Evolutionary conservation across 441 rosid species (phyloP).

Genomic region (Breynia disticha): DNA sequence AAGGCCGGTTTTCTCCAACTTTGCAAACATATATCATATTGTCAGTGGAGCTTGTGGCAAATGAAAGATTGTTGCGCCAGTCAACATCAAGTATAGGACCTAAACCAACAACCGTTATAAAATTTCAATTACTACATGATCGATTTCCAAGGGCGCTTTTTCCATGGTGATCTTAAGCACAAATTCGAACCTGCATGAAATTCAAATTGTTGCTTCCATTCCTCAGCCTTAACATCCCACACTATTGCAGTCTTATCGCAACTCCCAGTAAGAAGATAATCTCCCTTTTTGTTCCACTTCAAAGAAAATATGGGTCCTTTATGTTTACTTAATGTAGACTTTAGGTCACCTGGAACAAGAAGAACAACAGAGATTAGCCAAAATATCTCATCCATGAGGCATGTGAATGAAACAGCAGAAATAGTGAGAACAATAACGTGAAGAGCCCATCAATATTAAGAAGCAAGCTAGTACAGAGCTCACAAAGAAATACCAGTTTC

Average conservation of each 20-base stretch:
- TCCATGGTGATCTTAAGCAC: not conserved
- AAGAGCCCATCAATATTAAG: not conserved
- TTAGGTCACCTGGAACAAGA: constrained; percentile 59
- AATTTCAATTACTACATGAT: not conserved
- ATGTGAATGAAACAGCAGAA: not conserved
- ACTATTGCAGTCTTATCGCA: constrained; percentile 94
- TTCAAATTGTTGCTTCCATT: constrained; percentile 90
- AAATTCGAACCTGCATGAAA: constrained; percentile 65
- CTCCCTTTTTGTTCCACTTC: constrained; percentile 99
- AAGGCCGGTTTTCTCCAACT: constrained; percentile 75
- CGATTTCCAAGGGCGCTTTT: not conserved
- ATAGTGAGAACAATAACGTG: not conserved
- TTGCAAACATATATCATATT: constrained; percentile 90
- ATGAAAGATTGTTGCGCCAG: constrained; percentile 94
- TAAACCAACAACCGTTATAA: constrained; percentile 17
- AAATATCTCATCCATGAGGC: not conserved
- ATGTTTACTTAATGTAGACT: constrained; percentile 77
- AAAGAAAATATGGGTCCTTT: constrained; percentile 93
- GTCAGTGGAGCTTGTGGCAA: constrained; percentile 95
- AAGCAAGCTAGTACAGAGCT: constrained; percentile 3
- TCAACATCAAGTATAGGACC: constrained; percentile 99
- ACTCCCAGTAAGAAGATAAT: constrained; percentile 97
- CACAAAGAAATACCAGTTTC: not conserved
- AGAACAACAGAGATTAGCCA: constrained; percentile 3
- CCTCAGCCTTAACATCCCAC: constrained; percentile 97